Base-by-base conservation (phyloP, 768 basidiomycete species). In the Rhizopogon vinicolor region DNA sequence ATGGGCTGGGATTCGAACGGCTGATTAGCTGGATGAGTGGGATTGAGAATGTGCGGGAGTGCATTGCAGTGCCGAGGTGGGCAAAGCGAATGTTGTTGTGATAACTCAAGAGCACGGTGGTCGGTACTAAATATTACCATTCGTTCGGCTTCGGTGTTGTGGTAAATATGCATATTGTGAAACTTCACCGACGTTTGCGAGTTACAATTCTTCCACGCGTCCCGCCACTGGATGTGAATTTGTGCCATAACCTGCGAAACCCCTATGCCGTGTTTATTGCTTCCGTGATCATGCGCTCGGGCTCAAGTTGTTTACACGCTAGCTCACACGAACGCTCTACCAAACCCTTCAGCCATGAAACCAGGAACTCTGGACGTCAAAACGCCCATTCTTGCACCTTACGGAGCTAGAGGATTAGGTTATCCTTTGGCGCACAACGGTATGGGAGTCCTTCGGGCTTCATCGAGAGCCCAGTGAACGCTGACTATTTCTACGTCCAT, bases 1-100 rank as follows among this genome's bases (percentile, higher is more conserved):
- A 93, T 71, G 97, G 97, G 5, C 78, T 98, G 76, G 97, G 97
- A 2, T 97, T 96, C 64, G 97, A 99, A 70, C 76, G 97, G 57
- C 75, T 97, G 18, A 77, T 98, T 16, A 83, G 85, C 43, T 96
- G 91, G 89, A 71, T 97, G 10, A 84, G 87, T 18, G 94, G 93
- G 0, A 77, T 91, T 44, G 87, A 88, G 56, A 98, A 96, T 70
- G 81, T 98, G n/a, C 77, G 91, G 57, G 97, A 99, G 68, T 92
- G 92, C 63, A 83, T 95, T 41, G 84, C 92, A 5, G 92, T 97
- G 78, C 95, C 95, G 1, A 75, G 96, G 56, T 94, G 92, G 91
- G 78, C 86, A 13, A 90, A 89, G 35, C 78, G 85, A 66, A 87
- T 90, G 85, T 58, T 87, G 49, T 67, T 91, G 60, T 91, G 67